phyloP scores from a whole-genome alignment of 306 rosid genomes.

The Datisca glomerata region DNA sequence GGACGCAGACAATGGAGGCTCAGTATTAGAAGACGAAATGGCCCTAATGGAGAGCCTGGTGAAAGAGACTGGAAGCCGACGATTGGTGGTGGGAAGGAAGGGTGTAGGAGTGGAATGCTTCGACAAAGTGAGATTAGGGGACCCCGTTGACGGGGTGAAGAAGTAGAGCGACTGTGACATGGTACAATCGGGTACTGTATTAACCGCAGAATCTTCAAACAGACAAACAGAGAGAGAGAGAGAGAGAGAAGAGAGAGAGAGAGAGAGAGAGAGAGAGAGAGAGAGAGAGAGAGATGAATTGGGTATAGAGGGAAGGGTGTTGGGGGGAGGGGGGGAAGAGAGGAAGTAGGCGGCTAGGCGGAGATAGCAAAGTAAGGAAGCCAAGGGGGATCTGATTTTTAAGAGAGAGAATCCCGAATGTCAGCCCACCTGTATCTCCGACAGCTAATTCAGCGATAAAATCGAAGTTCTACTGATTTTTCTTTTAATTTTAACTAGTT shows the following conservation, averaged over 20 bases:
- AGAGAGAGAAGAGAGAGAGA: background rate
- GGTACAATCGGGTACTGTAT: too few species aligned
- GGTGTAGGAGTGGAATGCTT: conserved; percentile 12
- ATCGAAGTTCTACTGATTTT: too few species aligned
- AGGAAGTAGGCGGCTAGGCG: background rate
- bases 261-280: background rate
- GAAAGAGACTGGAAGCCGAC: conserved; percentile 22
- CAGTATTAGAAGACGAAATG: conserved; percentile 34
- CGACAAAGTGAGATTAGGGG: conserved; percentile 11
- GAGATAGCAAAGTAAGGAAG: conserved; percentile 8
- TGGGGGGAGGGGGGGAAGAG: background rate
- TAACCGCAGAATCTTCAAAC: too few species aligned
- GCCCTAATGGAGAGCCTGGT: conserved; percentile 20
- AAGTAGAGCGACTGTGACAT: conserved; percentile 70
- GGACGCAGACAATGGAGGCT: conserved; percentile 14
- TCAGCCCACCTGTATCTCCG: too few species aligned
- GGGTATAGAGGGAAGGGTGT: background rate
- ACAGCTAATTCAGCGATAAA: too few species aligned
- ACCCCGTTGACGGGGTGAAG: conserved; percentile 26
- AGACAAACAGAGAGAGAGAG: background rate
- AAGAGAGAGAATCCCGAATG: too few species aligned
- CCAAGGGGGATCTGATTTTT: too few species aligned
- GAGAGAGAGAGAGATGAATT: background rate
- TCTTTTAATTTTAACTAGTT: too few species aligned
- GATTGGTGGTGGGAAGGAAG: conserved; percentile 5